phyloP scores from a whole-genome alignment of 177 flowering plant species.

The Vitis hybrid region DNA sequence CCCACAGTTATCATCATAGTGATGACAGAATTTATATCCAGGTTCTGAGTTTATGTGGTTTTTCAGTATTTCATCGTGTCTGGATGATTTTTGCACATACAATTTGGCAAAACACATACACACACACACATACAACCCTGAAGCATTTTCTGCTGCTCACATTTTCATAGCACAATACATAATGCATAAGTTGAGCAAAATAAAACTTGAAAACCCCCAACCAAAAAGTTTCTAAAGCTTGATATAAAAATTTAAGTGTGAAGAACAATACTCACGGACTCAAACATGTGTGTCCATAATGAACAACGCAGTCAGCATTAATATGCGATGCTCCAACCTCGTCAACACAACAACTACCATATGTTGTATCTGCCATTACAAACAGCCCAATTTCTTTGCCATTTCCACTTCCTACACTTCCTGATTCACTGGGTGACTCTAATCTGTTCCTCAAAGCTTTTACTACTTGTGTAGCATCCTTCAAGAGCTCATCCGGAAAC shows the following conservation, averaged over 20 bases:
- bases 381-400: conserved; percentile 44
- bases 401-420: conserved; percentile 4
- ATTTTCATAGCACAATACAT: too few relatives aligned
- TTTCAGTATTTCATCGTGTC: too few relatives aligned
- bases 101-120: too few relatives aligned
- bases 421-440: conserved; percentile 13
- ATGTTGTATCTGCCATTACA: conserved; percentile 93
- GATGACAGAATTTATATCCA: too few relatives aligned
- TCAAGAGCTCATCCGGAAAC: conserved; percentile 90
- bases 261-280: conserved; percentile 62
- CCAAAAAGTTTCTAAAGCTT: neutral
- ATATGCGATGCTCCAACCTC: conserved; percentile 91
- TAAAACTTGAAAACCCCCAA: neutral
- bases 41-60: too few relatives aligned
- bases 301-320: conserved; percentile 77
- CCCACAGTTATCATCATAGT: too few relatives aligned
- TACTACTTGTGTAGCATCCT: conserved; percentile 65
- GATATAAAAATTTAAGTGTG: neutral
- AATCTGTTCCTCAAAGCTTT: conserved; percentile 50
- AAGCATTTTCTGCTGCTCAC: too few relatives aligned
- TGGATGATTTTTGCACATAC: too few relatives aligned
- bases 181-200: too few relatives aligned
- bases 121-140: too few relatives aligned
- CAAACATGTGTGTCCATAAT: conserved; percentile 91
- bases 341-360: conserved; percentile 94